phyloP scores from a whole-genome alignment of 352 stramenopile genomes.

The Globisporangium cystogenes region DNA sequence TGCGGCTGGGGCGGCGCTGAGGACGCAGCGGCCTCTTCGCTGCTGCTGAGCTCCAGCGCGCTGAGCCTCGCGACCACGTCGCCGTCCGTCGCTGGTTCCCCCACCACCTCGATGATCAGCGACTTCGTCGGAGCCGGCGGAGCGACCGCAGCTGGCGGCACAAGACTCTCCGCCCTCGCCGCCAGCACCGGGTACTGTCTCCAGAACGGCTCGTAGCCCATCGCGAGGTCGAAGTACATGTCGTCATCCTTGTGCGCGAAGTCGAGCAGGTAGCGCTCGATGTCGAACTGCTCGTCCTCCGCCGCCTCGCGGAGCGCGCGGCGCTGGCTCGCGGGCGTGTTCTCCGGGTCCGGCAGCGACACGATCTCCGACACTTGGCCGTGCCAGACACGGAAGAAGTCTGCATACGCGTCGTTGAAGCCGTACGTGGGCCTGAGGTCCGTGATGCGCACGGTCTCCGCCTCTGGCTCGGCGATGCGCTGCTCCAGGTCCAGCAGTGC shows the following conservation, averaged over 20 bases:
- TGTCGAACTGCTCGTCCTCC: constrained; percentile 93
- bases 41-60: constrained; percentile 3
- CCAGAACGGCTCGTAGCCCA: constrained; percentile 91
- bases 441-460: constrained; percentile 25
- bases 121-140: constrained; percentile 1
- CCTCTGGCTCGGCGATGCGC: constrained; percentile 21
- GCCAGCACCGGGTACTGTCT: constrained; percentile 27
- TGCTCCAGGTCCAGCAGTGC: constrained; percentile 56
- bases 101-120: constrained; percentile 34
- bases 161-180: background rate
- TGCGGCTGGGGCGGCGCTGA: background rate
- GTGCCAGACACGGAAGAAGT: constrained; percentile 92
- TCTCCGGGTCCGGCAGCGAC: constrained; percentile 89
- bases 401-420: constrained; percentile 91
- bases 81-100: background rate
- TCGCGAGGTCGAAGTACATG: constrained; percentile 89
- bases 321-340: constrained; percentile 64
- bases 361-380: constrained; percentile 91
- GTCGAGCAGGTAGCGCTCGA: constrained; percentile 95
- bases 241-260: constrained; percentile 89
- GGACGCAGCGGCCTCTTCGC: constrained; percentile 1
- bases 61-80: constrained; percentile 1
- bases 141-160: background rate
- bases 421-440: constrained; percentile 83
- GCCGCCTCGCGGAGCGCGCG: constrained; percentile 61